These are phyloP conservation scores for Tylopilus subfusipes DNA, from an alignment of 768 basidiomycete genomes.

Conservation along the genomic window DNA sequence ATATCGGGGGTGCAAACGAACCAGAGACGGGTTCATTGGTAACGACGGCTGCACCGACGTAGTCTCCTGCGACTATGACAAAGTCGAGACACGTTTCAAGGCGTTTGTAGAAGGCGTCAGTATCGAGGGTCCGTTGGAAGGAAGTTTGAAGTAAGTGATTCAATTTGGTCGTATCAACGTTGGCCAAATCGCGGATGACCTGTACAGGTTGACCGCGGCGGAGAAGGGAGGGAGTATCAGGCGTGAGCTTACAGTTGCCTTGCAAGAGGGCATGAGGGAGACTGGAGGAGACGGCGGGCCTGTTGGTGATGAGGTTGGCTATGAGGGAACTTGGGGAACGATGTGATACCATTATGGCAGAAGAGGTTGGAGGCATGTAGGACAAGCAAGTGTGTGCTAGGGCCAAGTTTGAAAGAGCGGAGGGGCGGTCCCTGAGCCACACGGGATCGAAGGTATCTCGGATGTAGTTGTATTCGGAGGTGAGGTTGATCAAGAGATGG, in stretches of 20 bases:
- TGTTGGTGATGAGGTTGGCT: constrained; percentile 96
- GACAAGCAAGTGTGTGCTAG: constrained; percentile 83
- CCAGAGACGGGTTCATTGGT: constrained; percentile 56
- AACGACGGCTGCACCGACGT: constrained; percentile 91
- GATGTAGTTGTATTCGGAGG: constrained; percentile 83
- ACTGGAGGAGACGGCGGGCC: constrained; percentile 92
- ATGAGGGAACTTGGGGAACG: constrained; percentile 94
- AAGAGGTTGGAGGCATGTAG: constrained; percentile 91
- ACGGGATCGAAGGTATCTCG: constrained; percentile 73
- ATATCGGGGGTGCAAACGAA: constrained; percentile 46
- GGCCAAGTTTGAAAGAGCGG: constrained; percentile 80
- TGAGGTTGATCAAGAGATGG: constrained; percentile 92
- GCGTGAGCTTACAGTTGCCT: constrained; percentile 78
- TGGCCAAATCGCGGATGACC: constrained; percentile 65
- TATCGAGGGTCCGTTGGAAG: constrained; percentile 72
- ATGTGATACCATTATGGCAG: constrained; percentile 96
- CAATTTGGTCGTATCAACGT: constrained; percentile 74
- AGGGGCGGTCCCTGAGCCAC: constrained; percentile 79
- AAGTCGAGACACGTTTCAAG: constrained; percentile 81
- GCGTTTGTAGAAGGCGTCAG: constrained; percentile 72
- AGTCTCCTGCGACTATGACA: constrained; percentile 91
- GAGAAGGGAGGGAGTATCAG: constrained; percentile 89
- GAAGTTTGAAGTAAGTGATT: constrained; percentile 83
- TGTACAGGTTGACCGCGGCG: constrained; percentile 85
- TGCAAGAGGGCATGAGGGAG: constrained; percentile 91